A percentile compares a stretch with the other conserved stretches of the same genome.
phyloP scores from a whole-genome alignment of 1,284 basidiomycete species.

The Pascua sp. region DNA sequence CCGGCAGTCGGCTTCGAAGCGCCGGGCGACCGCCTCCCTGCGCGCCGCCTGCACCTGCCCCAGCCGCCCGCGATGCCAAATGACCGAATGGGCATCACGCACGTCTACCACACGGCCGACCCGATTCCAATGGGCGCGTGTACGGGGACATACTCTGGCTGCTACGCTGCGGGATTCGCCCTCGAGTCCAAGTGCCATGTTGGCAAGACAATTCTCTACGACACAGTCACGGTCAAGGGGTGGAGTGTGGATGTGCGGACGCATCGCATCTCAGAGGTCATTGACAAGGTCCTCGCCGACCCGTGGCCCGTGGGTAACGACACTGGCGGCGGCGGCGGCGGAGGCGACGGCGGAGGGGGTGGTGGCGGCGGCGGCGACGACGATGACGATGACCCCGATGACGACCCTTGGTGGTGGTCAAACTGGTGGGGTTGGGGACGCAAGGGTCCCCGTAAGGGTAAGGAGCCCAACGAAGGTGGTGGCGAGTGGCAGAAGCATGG shows the following conservation, averaged over 20 bases:
- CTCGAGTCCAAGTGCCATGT: constrained; percentile 64
- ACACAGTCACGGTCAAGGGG: constrained; percentile 75
- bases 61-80: constrained; percentile 51
- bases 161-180: constrained; percentile 50
- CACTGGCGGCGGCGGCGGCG: constrained; percentile 38
- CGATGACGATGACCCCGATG: constrained; percentile 16
- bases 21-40: constrained; percentile 84
- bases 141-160: constrained; percentile 49
- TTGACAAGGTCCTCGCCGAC: constrained; percentile 66
- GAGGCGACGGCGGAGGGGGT: constrained; percentile 44
- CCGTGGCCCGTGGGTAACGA: constrained; percentile 61
- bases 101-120: constrained; percentile 58
- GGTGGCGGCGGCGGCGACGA: constrained; percentile 1
- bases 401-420: constrained; percentile 5
- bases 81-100: constrained; percentile 51
- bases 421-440: constrained; percentile 16
- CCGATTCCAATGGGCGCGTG: constrained; percentile 52
- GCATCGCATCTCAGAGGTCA: constrained; percentile 71
- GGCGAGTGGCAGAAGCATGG: constrained; percentile 42
- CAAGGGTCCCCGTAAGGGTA: constrained; percentile 55
- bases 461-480: constrained; percentile 10
- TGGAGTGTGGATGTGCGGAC: constrained; percentile 77
- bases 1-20: constrained; percentile 88
- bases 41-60: constrained; percentile 82
- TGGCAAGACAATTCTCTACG: constrained; percentile 79